Evolutionary conservation across 345 rosid genomes (phyloP), one percentile per base, ranked within the genome.

Genomic region (Barbarea vulgaris): DNA sequence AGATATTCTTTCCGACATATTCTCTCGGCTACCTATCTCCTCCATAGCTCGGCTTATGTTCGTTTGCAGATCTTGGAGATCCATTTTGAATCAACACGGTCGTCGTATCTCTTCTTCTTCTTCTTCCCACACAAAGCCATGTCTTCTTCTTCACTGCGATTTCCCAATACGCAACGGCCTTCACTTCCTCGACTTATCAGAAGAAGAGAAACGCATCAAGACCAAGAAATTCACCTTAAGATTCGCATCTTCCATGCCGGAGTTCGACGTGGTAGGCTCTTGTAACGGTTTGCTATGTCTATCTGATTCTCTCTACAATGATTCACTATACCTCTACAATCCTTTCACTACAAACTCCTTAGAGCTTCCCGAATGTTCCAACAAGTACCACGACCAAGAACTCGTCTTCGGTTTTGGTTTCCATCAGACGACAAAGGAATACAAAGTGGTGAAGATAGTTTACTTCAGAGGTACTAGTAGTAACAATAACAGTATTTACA

Each of bases 351-450:
- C 81, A 59, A 80, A 82, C 51, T 70, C 46, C 18, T 34, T 61
- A 19, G 77, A 82, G 79, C 82, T 88, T 19, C 93, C 93, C 0
- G 48, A 80, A 54, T 64, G 51, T 72, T 77, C 81, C 24, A 51
- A 37, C 42, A 73, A 78, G 66, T 72, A 76, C 39, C 77, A 77
- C 11, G 81, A 86, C 15, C 84, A 81, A 64, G 87, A 80, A 63
- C 85, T 85, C 6, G 85, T 85, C 44, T 81, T 84, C n/a, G 96
- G 89, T 25, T 90, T 84, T 14, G 93, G 93, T 10, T 86, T 82
- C 50, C 83, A 84, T 64, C 84, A 82, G 1, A 44, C 9, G 13
- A 81, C 82, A 15, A 83, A 84, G 19, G 81, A 82, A 37, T 86
- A 81, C 84, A 90, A 90, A 81, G 88, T 90, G 4, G 74, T 90